phyloP scores from a whole-genome alignment of 139 green algal genomes.

The Coccomyxa sp. region DNA sequence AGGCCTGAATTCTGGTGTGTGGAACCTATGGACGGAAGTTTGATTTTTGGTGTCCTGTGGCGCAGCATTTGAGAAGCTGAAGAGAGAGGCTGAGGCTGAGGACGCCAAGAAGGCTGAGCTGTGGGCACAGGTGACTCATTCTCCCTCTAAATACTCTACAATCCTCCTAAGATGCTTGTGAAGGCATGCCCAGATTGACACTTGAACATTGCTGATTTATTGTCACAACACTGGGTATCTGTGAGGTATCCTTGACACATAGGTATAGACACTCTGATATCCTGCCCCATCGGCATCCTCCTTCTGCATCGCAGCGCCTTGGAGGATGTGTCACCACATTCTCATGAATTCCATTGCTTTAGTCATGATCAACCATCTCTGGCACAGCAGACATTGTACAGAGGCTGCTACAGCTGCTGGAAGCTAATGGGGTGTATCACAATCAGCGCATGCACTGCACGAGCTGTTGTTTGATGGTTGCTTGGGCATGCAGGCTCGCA shows the following conservation, averaged over 20 bases:
- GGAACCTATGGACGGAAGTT: background rate
- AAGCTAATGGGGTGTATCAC: no score
- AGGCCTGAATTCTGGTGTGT: background rate
- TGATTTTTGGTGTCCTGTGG: background rate
- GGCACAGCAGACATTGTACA: background rate
- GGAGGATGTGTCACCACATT: background rate
- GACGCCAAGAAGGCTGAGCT: background rate
- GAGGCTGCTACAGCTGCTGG: no score
- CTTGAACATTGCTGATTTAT: no score
- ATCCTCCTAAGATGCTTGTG: no score
- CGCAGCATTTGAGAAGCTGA: background rate
- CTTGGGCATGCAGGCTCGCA: background rate
- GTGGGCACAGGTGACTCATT: background rate
- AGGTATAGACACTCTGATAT: no score
- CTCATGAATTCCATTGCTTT: background rate
- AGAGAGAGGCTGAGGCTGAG: background rate
- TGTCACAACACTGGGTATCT: no score
- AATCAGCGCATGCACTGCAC: background rate
- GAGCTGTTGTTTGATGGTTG: background rate
- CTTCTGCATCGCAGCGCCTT: no score
- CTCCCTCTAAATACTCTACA: no score
- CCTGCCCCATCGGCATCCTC: no score
- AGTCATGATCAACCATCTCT: background rate
- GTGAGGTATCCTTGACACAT: no score
- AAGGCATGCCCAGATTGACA: no score